Evolutionary conservation across 2,329 filamentous ascomycete genomes (phyloP).

Genomic region (Aspergillus luchuensis): DNA sequence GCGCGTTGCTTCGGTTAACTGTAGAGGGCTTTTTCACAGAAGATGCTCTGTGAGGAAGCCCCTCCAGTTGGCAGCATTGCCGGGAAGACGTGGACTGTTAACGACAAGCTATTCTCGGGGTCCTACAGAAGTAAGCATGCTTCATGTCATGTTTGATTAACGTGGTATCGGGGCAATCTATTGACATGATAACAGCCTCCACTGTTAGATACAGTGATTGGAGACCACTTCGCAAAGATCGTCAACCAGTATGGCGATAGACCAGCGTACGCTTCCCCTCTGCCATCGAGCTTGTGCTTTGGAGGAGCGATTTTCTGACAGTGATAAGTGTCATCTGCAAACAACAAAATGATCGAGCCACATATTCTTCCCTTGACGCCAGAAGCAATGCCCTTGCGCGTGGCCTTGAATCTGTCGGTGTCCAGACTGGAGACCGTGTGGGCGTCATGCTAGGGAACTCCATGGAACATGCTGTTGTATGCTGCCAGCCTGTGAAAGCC

Average conservation of each 20-base stretch:
- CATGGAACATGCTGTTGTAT: slow-evolving; percentile 75
- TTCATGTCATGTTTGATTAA: not conserved
- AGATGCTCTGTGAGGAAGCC: not conserved
- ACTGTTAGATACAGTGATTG: slow-evolving; percentile 50
- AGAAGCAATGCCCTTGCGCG: slow-evolving; percentile 74
- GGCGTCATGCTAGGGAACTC: slow-evolving; percentile 86
- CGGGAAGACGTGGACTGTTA: slow-evolving; percentile 23
- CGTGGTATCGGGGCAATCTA: not conserved
- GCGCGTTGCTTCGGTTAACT: not conserved
- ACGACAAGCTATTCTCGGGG: slow-evolving; percentile 36
- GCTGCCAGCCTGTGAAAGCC: slow-evolving; percentile 16
- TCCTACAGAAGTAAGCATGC: slow-evolving; percentile 29
- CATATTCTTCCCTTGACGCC: slow-evolving; percentile 73
- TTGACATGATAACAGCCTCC: slow-evolving; percentile 38
- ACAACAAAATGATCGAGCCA: slow-evolving; percentile 66
- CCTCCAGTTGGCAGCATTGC: not conserved
- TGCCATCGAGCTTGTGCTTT: not conserved
- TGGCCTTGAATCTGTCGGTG: slow-evolving; percentile 69
- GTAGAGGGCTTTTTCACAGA: not conserved
- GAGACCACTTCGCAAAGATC: slow-evolving; percentile 49
- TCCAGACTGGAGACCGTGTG: slow-evolving; percentile 79
- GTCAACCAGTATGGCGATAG: slow-evolving; percentile 48
- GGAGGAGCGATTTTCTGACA: not conserved
- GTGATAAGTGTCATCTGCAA: slow-evolving; percentile 56
- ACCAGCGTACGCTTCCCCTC: slow-evolving; percentile 51